Conservation (phyloP, 352 stramenopile genomes). For the Phytophthora idaei region DNA sequence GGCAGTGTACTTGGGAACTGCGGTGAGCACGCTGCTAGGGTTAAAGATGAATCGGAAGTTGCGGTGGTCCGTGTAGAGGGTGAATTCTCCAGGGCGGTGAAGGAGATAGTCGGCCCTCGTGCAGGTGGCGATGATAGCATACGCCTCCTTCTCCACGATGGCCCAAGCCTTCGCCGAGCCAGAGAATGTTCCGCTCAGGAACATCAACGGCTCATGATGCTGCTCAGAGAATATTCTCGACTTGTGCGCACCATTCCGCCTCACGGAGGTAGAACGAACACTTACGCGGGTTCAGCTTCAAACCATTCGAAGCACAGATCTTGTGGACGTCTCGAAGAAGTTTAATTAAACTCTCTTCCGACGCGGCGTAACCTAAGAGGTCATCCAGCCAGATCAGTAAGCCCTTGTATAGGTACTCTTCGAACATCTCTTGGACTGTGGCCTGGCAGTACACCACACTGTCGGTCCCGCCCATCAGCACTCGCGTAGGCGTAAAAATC, state of each 20-base stretch:
- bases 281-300: too few relatives aligned
- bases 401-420: too few relatives aligned
- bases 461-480: constrained; percentile 6
- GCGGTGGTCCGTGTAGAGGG: constrained; percentile 3
- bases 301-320: too few relatives aligned
- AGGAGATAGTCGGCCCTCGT: constrained; percentile 9
- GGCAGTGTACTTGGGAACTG: constrained; percentile 6
- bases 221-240: neutral
- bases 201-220: constrained; percentile 15
- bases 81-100: constrained; percentile 2
- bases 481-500: constrained; percentile 7
- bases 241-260: too few relatives aligned
- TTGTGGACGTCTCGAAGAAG: too few relatives aligned
- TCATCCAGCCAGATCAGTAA: too few relatives aligned
- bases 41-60: constrained; percentile 11
- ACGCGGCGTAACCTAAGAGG: too few relatives aligned
- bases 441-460: too few relatives aligned
- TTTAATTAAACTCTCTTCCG: too few relatives aligned
- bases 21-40: neutral
- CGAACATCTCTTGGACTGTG: too few relatives aligned
- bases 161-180: constrained; percentile 8
- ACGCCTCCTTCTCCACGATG: constrained; percentile 11
- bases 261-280: too few relatives aligned
- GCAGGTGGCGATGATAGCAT: constrained; percentile 15
- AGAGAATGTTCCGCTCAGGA: constrained; percentile 13